Conservation (phyloP, 352 stramenopile species). For the Pythium brachiatum region DNA sequence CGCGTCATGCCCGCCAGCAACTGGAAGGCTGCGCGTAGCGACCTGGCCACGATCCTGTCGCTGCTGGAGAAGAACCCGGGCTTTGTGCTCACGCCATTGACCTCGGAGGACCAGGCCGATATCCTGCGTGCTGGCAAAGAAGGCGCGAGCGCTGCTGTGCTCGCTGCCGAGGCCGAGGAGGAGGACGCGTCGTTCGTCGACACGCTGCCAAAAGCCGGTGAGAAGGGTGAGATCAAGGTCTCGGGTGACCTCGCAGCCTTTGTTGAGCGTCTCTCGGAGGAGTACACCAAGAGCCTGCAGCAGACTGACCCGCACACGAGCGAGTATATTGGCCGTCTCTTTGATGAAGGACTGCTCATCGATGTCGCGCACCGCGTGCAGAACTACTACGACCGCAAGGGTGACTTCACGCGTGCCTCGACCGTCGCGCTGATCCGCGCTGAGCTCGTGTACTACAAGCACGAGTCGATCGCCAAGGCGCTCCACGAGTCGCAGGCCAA, state of each 20-base stretch:
- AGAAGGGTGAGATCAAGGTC: slow-evolving; percentile 84
- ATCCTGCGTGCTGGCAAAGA: slow-evolving; percentile 70
- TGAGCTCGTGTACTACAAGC: slow-evolving; percentile 97
- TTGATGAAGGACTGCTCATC: slow-evolving; percentile 92
- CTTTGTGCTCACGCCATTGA: slow-evolving; percentile 66
- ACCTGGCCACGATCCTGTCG: slow-evolving; percentile 65
- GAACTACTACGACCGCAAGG: slow-evolving; percentile 88
- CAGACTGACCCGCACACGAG: slow-evolving; percentile 94
- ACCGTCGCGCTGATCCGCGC: slow-evolving; percentile 90
- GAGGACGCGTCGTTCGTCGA: slow-evolving; percentile 84
- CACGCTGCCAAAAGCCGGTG: slow-evolving; percentile 60
- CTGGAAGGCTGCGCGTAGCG: slow-evolving; percentile 71
- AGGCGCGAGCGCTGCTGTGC: slow-evolving; percentile 49
- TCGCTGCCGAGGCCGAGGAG: slow-evolving; percentile 77
- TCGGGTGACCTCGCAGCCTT: slow-evolving; percentile 87
- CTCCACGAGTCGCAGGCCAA: slow-evolving; percentile 77
- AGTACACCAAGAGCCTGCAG: slow-evolving; percentile 98
- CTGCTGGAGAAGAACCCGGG: slow-evolving; percentile 83
- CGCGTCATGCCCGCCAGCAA: slow-evolving; percentile 76
- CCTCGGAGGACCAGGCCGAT: slow-evolving; percentile 84
- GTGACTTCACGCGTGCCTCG: slow-evolving; percentile 75
- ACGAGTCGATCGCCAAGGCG: slow-evolving; percentile 90
- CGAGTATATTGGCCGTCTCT: slow-evolving; percentile 94
- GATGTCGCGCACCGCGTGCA: slow-evolving; percentile 85
- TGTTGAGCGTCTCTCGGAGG: slow-evolving; percentile 93